phyloP scores from a whole-genome alignment of 2,329 filamentous ascomycete genomes.

The Pseudocercospora musae region DNA sequence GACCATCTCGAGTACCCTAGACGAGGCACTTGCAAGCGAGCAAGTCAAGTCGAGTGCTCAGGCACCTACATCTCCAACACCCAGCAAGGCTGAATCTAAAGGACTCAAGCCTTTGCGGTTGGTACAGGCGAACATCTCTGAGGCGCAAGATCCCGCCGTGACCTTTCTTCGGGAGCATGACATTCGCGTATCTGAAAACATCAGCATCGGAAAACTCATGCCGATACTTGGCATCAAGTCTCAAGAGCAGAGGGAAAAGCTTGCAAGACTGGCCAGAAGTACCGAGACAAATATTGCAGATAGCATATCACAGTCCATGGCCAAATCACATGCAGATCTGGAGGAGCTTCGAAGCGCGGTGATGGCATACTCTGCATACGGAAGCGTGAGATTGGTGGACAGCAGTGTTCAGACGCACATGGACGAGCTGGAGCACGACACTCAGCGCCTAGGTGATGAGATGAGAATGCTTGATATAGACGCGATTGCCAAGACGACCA shows the following conservation, averaged over 20 bases:
- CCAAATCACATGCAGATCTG: constrained; percentile 37
- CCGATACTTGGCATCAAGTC: constrained; percentile 30
- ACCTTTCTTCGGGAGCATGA: constrained; percentile 31
- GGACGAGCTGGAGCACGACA: constrained; percentile 37
- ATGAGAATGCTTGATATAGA: constrained; percentile 36
- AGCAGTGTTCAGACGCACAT: constrained; percentile 30
- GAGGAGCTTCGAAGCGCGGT: constrained; percentile 38
- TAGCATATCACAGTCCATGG: constrained; percentile 36
- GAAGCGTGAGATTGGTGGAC: constrained; percentile 24
- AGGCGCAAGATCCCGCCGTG: constrained; percentile 29
- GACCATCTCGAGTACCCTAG: constrained; percentile 25
- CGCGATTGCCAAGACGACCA: constrained; percentile 20
- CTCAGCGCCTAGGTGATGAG: constrained; percentile 38
- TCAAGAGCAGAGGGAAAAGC: constrained; percentile 35
- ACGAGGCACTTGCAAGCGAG: constrained; percentile 16
- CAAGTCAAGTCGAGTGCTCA: constrained; percentile 7
- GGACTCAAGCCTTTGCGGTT: constrained; percentile 33
- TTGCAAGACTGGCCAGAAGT: constrained; percentile 35
- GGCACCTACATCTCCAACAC: constrained; percentile 30
- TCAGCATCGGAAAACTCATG: constrained; percentile 17
- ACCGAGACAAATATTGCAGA: constrained; percentile 35
- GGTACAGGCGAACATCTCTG: constrained; percentile 32
- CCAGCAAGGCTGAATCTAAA: constrained; percentile 17
- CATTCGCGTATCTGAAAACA: constrained; percentile 23
- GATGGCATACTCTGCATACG: constrained; percentile 35